Conservation (phyloP, 257 asterid genomes). For the Solanum bulbocastanum region DNA sequence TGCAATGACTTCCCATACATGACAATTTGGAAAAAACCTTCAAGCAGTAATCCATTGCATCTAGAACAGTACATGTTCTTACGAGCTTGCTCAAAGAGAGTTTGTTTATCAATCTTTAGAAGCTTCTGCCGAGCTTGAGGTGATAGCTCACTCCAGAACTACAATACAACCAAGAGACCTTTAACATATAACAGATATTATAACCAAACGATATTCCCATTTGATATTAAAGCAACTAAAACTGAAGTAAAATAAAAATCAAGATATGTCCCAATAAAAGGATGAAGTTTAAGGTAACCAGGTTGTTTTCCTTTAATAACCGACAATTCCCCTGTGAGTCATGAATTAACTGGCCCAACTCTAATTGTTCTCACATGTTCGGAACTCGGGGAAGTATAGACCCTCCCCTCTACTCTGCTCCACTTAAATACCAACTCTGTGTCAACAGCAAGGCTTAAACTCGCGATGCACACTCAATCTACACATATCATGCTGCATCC, state of each 20-base stretch:
- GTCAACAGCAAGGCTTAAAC: not conserved
- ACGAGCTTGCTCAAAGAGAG: constrained; percentile 88
- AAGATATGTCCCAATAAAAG: not conserved
- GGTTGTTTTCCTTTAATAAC: not conserved
- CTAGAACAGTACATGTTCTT: constrained; percentile 97
- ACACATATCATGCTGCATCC: not conserved
- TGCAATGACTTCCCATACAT: constrained; percentile 83
- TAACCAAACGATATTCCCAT: not conserved
- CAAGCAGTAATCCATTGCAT: constrained; percentile 93
- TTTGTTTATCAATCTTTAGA: constrained; percentile 81
- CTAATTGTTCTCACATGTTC: not conserved
- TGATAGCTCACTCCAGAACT: constrained; percentile 90
- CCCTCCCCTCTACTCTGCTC: not conserved
- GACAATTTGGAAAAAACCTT: constrained; percentile 84
- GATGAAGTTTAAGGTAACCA: not conserved
- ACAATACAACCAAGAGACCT: constrained; percentile 19
- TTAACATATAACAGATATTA: constrained; percentile 1
- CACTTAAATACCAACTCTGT: not conserved
- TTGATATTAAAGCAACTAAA: not conserved
- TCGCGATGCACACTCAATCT: not conserved
- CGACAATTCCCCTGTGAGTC: not conserved
- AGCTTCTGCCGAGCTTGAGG: constrained; percentile 72
- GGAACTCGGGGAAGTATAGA: not conserved
- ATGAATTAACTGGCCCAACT: not conserved
- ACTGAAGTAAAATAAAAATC: not conserved